Percentiles rank a stretch among this genome's conserved stretches.
Conservation (phyloP, 2,329 filamentous ascomycete species). For the Xenoacremonium recifei region DNA sequence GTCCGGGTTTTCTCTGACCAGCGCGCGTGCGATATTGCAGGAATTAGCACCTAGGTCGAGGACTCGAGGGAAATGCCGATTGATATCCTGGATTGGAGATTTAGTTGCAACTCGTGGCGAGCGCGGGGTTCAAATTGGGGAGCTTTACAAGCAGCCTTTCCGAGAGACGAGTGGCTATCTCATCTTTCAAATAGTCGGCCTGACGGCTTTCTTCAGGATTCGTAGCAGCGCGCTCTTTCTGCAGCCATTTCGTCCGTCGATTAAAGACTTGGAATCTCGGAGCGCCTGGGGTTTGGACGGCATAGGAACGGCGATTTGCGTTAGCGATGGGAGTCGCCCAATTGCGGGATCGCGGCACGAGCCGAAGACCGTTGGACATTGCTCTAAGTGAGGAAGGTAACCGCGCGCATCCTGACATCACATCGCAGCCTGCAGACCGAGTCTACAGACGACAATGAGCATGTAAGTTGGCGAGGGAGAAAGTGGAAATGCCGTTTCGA, state of each 20-base stretch:
- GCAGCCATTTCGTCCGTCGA: conserved; percentile 79
- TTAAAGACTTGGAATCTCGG: conserved; percentile 92
- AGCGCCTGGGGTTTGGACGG: conserved; percentile 72
- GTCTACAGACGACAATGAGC: conserved; percentile 9
- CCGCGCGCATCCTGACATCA: conserved; percentile 30
- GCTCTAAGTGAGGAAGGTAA: conserved; percentile 18
- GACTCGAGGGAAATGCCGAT: conserved; percentile 77
- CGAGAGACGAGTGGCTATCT: conserved; percentile 79
- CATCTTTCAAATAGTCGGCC: conserved; percentile 91
- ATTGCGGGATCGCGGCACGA: conserved; percentile 16
- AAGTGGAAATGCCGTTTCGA: not conserved
- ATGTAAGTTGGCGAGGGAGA: not conserved
- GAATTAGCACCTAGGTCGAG: conserved; percentile 95
- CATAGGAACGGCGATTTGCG: conserved; percentile 63
- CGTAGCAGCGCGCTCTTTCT: conserved; percentile 81
- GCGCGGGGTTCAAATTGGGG: no score
- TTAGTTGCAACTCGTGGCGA: no score
- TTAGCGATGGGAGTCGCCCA: conserved; percentile 12
- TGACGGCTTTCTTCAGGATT: conserved; percentile 70
- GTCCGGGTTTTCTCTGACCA: conserved; percentile 70
- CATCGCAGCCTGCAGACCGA: conserved; percentile 16
- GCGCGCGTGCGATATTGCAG: conserved; percentile 85
- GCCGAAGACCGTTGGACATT: conserved; percentile 25
- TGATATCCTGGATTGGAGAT: conserved; percentile 71
- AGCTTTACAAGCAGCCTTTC: conserved; percentile 73